phyloP scores from a whole-genome alignment of 208 protist genomes.

The Crithidia brevicula region DNA sequence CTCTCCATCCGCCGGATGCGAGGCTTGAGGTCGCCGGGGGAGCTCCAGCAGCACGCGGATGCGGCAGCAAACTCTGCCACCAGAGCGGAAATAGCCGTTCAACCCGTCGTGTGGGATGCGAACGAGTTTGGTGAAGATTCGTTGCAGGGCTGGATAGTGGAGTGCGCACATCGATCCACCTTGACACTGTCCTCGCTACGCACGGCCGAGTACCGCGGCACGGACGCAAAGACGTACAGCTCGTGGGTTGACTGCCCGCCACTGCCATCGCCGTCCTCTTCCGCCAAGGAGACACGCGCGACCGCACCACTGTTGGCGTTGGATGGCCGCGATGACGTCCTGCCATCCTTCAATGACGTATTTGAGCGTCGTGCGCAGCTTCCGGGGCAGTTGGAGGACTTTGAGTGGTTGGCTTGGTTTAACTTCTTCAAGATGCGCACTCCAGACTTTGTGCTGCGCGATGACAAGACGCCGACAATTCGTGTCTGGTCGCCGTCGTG shows the following conservation, averaged over 20 bases:
- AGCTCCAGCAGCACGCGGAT: not conserved
- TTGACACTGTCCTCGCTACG: conserved; percentile 53
- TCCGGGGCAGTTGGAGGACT: conserved; percentile 25
- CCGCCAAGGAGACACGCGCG: not conserved
- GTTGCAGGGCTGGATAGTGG: conserved; percentile 14
- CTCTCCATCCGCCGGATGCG: not conserved
- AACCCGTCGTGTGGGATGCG: conserved; percentile 9
- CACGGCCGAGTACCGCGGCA: conserved; percentile 53
- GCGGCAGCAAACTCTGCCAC: not conserved
- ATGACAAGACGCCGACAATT: conserved; percentile 11
- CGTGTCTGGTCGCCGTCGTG: conserved; percentile 46
- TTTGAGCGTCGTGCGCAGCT: conserved; percentile 24
- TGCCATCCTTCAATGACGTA: conserved; percentile 41
- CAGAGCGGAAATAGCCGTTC: too few species aligned
- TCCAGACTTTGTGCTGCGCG: conserved; percentile 2
- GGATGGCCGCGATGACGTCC: conserved; percentile 16
- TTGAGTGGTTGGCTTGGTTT: conserved; percentile 30
- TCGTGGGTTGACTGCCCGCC: conserved; percentile 42
- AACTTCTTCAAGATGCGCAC: conserved; percentile 33
- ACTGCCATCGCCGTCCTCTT: not conserved
- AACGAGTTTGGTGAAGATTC: conserved; percentile 31
- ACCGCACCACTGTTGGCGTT: conserved; percentile 1
- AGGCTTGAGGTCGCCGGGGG: not conserved
- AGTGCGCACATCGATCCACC: conserved; percentile 46
- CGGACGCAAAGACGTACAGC: conserved; percentile 29